Conservation (phyloP, 805 yeast species). For the Ogataea haglerorum region DNA sequence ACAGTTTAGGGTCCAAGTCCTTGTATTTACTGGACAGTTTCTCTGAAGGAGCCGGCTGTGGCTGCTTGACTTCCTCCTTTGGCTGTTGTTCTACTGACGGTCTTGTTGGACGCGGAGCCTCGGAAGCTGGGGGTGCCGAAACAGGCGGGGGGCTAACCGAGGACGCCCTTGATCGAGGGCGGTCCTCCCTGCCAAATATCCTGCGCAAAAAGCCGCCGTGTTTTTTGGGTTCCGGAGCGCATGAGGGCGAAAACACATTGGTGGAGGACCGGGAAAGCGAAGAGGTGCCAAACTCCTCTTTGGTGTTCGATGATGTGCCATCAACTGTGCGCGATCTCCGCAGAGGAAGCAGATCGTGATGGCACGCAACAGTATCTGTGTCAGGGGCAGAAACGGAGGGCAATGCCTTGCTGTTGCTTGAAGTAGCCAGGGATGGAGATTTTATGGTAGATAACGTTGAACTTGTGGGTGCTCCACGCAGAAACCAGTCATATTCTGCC, state of each 20-base stretch:
- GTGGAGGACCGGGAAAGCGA: constrained; percentile 29
- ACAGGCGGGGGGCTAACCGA: background rate
- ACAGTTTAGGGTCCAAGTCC: constrained; percentile 43
- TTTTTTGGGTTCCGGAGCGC: constrained; percentile 9
- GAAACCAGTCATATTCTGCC: constrained; percentile 32
- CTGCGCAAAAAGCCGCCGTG: constrained; percentile 23
- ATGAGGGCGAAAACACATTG: constrained; percentile 14
- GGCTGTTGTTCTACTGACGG: background rate
- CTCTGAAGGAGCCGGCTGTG: constrained; percentile 5
- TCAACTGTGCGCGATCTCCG: constrained; percentile 29
- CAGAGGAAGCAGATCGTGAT: constrained; percentile 14
- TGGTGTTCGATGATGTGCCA: constrained; percentile 12
- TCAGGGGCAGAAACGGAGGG: constrained; percentile 25
- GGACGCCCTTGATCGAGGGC: constrained; percentile 11
- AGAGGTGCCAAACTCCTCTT: constrained; percentile 8
- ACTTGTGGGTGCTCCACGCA: constrained; percentile 18
- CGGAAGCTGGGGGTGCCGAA: too few species aligned
- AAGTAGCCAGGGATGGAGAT: constrained; percentile 26
- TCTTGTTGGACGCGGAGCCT: background rate
- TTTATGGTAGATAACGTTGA: constrained; percentile 21
- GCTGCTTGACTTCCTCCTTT: background rate
- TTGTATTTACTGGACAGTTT: constrained; percentile 21
- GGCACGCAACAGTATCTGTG: constrained; percentile 8
- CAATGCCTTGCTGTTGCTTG: constrained; percentile 25
- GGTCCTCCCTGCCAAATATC: constrained; percentile 24